Evolutionary conservation across 306 rosid genomes (phyloP).

Genomic region (Alnus rubra): DNA sequence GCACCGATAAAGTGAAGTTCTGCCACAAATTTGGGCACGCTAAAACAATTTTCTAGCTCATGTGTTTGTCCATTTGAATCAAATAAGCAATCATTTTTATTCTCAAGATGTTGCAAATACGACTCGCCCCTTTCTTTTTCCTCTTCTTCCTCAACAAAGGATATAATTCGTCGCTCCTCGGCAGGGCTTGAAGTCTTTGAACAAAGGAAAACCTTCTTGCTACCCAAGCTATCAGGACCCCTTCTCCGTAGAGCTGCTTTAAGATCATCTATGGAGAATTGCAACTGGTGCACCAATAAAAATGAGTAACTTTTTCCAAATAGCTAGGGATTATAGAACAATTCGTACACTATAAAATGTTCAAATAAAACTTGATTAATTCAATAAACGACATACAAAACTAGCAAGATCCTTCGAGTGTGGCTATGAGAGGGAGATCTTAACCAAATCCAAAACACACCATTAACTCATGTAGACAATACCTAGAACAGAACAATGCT

Average conservation of each 20-base stretch:
- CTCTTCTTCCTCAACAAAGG: constrained; percentile 39
- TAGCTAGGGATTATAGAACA: neutral
- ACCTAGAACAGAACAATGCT: neutral
- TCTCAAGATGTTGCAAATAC: constrained; percentile 11
- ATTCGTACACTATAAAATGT: neutral
- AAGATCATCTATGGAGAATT: constrained; percentile 53
- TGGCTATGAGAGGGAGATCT: neutral
- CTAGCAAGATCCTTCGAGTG: neutral
- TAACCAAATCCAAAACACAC: neutral
- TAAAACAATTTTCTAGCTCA: neutral
- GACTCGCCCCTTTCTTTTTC: constrained; percentile 7
- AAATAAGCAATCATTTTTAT: constrained; percentile 7
- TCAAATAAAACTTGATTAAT: neutral
- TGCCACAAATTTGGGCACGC: constrained; percentile 24
- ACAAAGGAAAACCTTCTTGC: constrained; percentile 53
- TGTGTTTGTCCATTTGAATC: constrained; percentile 12
- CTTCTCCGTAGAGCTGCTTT: constrained; percentile 68
- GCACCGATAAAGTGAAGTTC: constrained; percentile 71
- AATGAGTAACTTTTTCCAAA: neutral
- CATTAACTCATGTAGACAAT: neutral
- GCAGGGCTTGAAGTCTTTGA: constrained; percentile 8
- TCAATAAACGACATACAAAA: neutral
- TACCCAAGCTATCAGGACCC: constrained; percentile 82
- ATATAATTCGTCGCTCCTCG: constrained; percentile 32
- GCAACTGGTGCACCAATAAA: constrained; percentile 27